Conservation (phyloP, 139 green algal genomes). For the Coelastrella sp. region DNA sequence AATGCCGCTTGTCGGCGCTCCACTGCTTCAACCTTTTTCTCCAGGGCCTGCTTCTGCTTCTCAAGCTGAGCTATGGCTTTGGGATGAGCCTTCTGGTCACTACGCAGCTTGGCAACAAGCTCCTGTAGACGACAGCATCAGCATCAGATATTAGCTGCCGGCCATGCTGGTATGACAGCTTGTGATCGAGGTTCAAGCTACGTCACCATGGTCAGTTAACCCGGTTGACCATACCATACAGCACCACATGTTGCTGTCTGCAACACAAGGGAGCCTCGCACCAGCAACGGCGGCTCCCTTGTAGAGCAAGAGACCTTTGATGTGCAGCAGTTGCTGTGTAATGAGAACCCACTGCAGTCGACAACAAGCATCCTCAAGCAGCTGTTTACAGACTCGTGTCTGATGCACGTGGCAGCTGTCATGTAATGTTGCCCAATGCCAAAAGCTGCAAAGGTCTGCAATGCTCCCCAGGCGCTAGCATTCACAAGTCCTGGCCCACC, state of each 20-base stretch:
- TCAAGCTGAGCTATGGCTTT: conserved; percentile 34
- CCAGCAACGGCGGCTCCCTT: no score
- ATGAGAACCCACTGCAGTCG: no score
- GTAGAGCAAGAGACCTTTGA: no score
- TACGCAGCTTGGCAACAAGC: conserved; percentile 5
- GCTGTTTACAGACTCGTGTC: no score
- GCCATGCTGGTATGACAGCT: neutral
- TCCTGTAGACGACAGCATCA: conserved; percentile 1
- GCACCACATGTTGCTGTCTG: no score
- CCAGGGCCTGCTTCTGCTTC: conserved; percentile 31
- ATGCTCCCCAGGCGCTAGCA: neutral
- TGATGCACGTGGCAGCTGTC: neutral
- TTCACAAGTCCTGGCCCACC: neutral
- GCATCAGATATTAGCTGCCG: neutral
- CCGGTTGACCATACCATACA: no score
- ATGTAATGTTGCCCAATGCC: neutral
- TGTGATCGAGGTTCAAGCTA: neutral
- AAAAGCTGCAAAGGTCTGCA: no score
- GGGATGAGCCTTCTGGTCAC: conserved; percentile 32
- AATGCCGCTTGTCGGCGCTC: conserved; percentile 13
- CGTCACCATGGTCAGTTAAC: no score
- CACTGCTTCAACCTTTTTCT: conserved; percentile 19
- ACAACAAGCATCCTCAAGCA: no score
- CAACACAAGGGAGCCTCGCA: no score
- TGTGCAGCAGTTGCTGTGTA: no score